Evolutionary conservation across 371 early-diverging fungal genomes (phyloP).

Genomic region (Actinomortierella wolfii): DNA sequence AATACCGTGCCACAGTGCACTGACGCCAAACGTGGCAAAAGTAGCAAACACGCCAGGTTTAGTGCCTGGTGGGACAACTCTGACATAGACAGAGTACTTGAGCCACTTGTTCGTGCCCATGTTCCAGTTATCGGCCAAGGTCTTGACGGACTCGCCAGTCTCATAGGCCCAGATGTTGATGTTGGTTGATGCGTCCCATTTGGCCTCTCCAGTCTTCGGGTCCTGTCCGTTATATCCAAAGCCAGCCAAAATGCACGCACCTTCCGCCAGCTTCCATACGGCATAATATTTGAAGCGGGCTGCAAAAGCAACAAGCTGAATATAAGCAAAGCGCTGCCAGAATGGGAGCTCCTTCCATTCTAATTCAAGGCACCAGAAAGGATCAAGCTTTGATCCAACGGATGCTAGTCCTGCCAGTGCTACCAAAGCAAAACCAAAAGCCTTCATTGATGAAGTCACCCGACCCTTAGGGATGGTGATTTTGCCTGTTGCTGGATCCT

Average conservation of each 20-base stretch:
- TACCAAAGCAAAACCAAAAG: constrained; percentile 47
- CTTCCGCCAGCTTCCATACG: constrained; percentile 89
- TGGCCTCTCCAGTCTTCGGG: constrained; percentile 49
- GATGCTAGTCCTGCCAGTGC: constrained; percentile 43
- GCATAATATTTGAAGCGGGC: constrained; percentile 85
- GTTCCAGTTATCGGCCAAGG: constrained; percentile 84
- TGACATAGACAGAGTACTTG: constrained; percentile 78
- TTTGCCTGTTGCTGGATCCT: constrained; percentile 47
- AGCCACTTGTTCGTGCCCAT: constrained; percentile 89
- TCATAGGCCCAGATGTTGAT: constrained; percentile 75
- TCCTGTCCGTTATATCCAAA: constrained; percentile 83
- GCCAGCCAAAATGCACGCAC: constrained; percentile 82
- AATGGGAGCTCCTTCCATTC: constrained; percentile 35
- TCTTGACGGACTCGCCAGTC: constrained; percentile 71
- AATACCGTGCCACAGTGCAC: constrained; percentile 96
- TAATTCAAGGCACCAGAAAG: constrained; percentile 48
- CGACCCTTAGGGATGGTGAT: constrained; percentile 39
- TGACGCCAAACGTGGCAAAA: constrained; percentile 73
- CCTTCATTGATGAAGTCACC: constrained; percentile 38
- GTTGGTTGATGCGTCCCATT: constrained; percentile 62
- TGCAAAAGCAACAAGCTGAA: constrained; percentile 67
- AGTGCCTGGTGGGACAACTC: constrained; percentile 60
- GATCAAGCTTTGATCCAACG: constrained; percentile 48
- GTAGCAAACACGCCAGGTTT: constrained; percentile 61
- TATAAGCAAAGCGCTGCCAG: constrained; percentile 52